phyloP scores from a whole-genome alignment of 352 stramenopile species.

The Phytophthora boehmeriae region DNA sequence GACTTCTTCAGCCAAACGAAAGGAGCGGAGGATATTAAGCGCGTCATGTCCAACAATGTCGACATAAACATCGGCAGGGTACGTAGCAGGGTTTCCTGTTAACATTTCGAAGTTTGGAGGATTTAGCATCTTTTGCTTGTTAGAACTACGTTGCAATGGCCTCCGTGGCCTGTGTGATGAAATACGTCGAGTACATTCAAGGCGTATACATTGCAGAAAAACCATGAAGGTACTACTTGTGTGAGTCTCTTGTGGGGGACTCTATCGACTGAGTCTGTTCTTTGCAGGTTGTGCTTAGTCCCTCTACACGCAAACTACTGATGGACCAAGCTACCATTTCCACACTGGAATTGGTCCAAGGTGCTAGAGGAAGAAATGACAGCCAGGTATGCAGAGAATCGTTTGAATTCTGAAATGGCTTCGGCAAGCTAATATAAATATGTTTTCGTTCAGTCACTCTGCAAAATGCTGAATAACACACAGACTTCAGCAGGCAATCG shows the following conservation, averaged over 20 bases:
- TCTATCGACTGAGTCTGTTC: neutral
- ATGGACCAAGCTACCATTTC: constrained; percentile 87
- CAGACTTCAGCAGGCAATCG: constrained; percentile 79
- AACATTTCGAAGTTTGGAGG: neutral
- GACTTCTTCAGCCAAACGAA: constrained; percentile 67
- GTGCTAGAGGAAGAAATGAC: constrained; percentile 53
- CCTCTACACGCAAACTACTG: constrained; percentile 71
- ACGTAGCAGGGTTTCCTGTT: neutral
- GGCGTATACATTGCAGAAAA: constrained; percentile 84
- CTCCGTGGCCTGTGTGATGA: constrained; percentile 78
- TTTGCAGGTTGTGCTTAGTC: constrained; percentile 74
- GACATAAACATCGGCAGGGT: constrained; percentile 85
- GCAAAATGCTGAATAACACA: constrained; percentile 78
- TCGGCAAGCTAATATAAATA: neutral
- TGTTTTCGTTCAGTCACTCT: constrained; percentile 57
- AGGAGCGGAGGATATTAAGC: constrained; percentile 83
- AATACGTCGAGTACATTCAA: constrained; percentile 89
- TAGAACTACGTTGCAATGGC: constrained; percentile 89
- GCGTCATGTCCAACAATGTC: constrained; percentile 81
- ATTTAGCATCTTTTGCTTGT: neutral
- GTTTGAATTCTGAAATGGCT: neutral
- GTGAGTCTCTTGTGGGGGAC: neutral
- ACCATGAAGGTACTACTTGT: constrained; percentile 77
- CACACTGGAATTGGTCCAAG: constrained; percentile 72
- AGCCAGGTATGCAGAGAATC: constrained; percentile 44